These are phyloP conservation scores for Guyanaporus albipodus DNA, from an alignment of 768 basidiomycete species.

Conservation along the genomic window DNA sequence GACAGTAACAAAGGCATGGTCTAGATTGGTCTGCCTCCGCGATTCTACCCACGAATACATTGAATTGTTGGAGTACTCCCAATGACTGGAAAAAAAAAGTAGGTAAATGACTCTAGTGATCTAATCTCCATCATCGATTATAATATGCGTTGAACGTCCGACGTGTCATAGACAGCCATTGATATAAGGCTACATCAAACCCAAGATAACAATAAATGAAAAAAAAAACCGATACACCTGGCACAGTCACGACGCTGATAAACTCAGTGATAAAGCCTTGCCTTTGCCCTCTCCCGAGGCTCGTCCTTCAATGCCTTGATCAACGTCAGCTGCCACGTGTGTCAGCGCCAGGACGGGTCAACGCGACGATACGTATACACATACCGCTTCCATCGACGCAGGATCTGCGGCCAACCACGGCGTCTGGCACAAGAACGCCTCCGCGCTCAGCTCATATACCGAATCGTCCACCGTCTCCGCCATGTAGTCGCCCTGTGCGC, in stretches of 20 bases:
- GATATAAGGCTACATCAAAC: no score
- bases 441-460: conserved; percentile 13
- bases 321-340: background rate
- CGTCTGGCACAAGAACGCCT: conserved; percentile 5
- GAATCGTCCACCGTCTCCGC: background rate
- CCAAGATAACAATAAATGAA: background rate
- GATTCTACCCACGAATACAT: no score
- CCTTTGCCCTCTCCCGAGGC: background rate
- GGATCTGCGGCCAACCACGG: conserved; percentile 2
- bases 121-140: no score
- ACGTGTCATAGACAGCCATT: no score
- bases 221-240: background rate
- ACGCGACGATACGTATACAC: background rate
- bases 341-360: background rate
- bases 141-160: no score
- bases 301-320: background rate
- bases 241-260: no score
- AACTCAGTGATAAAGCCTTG: conserved; percentile 6
- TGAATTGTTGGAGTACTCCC: no score
- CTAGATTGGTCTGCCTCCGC: no score
- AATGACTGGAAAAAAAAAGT: no score
- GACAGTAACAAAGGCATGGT: no score
- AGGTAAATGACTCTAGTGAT: no score
- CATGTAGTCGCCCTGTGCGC: background rate
- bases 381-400: conserved; percentile 2